Base-by-base conservation (phyloP, 805 yeast genomes). In the Spathaspora boniae region DNA sequence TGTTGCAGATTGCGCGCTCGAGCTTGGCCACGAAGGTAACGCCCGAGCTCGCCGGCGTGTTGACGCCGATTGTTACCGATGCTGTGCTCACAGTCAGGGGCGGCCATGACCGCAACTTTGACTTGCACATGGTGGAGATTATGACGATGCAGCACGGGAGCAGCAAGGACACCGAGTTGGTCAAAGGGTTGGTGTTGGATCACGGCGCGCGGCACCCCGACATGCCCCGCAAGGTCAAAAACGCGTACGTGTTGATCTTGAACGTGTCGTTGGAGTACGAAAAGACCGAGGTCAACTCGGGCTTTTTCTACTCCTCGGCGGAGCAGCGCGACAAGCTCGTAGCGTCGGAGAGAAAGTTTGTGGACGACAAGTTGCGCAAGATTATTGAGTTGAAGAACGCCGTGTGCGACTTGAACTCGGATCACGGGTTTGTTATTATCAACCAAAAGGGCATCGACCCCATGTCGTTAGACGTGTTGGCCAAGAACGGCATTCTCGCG, bases 161-260 rank as follows among this genome's bases (percentile, higher is more conserved):
- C 25, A 86, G 93, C 22, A 76, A 80, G 42, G 93, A 89, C 37
- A 89, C 98, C 14, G 72, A 74, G 51, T 78, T 93, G 41, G 71
- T 93, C 45, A 80, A 76, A 50, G 98, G 98, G 30, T 74, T 93
- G 48, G 98, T 93, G 24, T 72, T 93, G 46, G 98, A 93, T 60
- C 98, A 93, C 59, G 98, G 98, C 47, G 97, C 96, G 12, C 79
- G 98, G 59, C 98, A 93, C 70, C 98, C 98, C 30, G 98, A 93
- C 62, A 93, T 93, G 98, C 98, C 98, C 40, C 84, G 80, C 46
- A 66, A 80, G 37, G 82, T 93, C 14, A 75, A 77, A 45, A 86
- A 93, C 58, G 96, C 96, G 2, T 70, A 77, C 52, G 80, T 93
- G 22, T 72, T 93, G 55, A 93, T 86, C 36, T 74, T 93, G 50